Evolutionary conservation across 2,329 filamentous ascomycete genomes (phyloP), one percentile per base, ranked within the genome.

Genomic region (Sporothrix brunneoviolacea): DNA sequence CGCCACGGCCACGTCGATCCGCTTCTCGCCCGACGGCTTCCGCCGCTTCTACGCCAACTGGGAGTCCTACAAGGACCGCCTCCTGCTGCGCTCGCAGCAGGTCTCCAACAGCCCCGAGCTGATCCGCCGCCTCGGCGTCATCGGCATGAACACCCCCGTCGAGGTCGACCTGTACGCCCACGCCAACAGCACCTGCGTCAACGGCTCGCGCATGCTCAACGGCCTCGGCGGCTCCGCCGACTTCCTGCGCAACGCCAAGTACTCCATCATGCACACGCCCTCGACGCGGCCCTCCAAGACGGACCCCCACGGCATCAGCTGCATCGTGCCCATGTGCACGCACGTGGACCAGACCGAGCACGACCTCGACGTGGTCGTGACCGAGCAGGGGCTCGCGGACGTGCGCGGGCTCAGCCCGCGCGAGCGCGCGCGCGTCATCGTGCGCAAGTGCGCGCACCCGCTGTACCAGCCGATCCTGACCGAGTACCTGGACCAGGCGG

Each of bases 91-190:
- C 55, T 84, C 84, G n/a, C 89, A 95, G 71, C 81, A 87, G 64
- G 86, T 95, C 9, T 91, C 86, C 62, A 95, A 95, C 76, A 86
- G 83, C 3, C 89, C 89, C 53, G 89, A 95, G 70, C 90, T 95
- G 70, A 95, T 95, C 71, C 82, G 88, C 50, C 80, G 89, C 22
- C 75, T 95, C 1, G 89, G 89, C 54, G 83, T 90, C 58, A 95
- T 95, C 60, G 89, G 88, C 65, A 95, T 95, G 89, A 95, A 95
- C 77, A 95, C 89, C 0, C 89, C 89, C 19, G 88, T 95, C 41
- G 90, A 95, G 70, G 89, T 95, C 15, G 90, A 95, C 70, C 94
- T 95, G 62, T 95, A 95, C 70, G 90, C 89, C 2, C 89, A 95
- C 70, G 90, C 90, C 60, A 95, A 95, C 79, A 84, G 79, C 55